A percentile compares a stretch with the other conserved stretches of the same genome.
Evolutionary conservation across 805 yeast genomes (phyloP).

Genomic region (Isabelozyma gotoi): DNA sequence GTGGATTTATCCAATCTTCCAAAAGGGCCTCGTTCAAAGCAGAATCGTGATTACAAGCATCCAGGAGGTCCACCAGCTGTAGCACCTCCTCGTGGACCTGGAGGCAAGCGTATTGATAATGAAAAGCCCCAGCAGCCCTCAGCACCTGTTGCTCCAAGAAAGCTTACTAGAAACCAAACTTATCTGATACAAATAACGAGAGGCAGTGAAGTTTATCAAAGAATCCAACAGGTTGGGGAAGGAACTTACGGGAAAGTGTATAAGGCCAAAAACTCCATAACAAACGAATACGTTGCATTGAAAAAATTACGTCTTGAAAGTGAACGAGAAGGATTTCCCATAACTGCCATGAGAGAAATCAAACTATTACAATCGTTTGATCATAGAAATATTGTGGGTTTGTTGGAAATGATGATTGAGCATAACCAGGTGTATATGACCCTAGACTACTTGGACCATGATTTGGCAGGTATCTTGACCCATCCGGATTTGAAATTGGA

Average conservation of each 20-base stretch:
- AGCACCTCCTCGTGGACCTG: conserved; percentile 1
- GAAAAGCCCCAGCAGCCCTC: too few species aligned
- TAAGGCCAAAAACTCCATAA: conserved; percentile 72
- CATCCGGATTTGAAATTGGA: conserved; percentile 67
- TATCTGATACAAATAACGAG: conserved; percentile 29
- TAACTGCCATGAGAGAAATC: conserved; percentile 92
- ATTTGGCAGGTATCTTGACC: conserved; percentile 80
- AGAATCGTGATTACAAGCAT: background rate
- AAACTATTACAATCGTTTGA: conserved; percentile 78
- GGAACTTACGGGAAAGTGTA: conserved; percentile 97
- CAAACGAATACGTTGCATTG: conserved; percentile 78
- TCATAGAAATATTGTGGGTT: conserved; percentile 78
- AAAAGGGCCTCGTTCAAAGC: conserved; percentile 8
- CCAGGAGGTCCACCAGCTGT: conserved; percentile 1
- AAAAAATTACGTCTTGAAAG: conserved; percentile 80
- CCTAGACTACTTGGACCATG: conserved; percentile 92
- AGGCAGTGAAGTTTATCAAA: conserved; percentile 51
- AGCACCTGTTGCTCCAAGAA: conserved; percentile 7
- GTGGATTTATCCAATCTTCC: conserved; percentile 9
- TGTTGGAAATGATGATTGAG: conserved; percentile 89
- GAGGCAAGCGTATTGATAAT: background rate
- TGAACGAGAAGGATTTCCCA: conserved; percentile 94
- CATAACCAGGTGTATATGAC: conserved; percentile 77
- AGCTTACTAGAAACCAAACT: conserved; percentile 27
- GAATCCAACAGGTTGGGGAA: conserved; percentile 93